These are phyloP conservation scores for Aquanectria penicillioides DNA, from an alignment of 2,329 filamentous ascomycete genomes.

Conservation along the genomic window DNA sequence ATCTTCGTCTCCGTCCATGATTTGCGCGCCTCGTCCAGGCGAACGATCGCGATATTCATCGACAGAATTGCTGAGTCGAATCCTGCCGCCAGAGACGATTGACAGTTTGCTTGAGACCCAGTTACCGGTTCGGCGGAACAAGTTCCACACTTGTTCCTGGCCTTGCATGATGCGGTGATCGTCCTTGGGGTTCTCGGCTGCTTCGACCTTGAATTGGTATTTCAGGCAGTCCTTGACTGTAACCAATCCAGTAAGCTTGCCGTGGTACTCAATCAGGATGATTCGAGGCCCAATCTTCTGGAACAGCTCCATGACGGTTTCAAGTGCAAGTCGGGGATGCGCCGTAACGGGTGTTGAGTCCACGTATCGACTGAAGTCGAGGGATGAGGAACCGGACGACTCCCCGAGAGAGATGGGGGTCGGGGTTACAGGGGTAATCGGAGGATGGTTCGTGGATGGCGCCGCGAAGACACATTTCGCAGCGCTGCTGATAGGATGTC, in stretches of 20 bases:
- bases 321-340: slow-evolving; percentile 88
- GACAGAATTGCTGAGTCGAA: slow-evolving; percentile 58
- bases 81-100: slow-evolving; percentile 64
- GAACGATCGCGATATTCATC: slow-evolving; percentile 47
- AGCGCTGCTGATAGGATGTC: slow-evolving; percentile 71
- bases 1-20: slow-evolving; percentile 56
- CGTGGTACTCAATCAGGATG: slow-evolving; percentile 91
- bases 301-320: slow-evolving; percentile 98
- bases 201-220: slow-evolving; percentile 96
- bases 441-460: slow-evolving; percentile 44
- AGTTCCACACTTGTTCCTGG: slow-evolving; percentile 73
- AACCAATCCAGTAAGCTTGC: slow-evolving; percentile 83
- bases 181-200: slow-evolving; percentile 76
- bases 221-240: slow-evolving; percentile 98
- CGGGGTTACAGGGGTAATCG: slow-evolving; percentile 48
- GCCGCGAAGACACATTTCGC: slow-evolving; percentile 80
- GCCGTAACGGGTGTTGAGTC: slow-evolving; percentile 90
- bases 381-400: slow-evolving; percentile 54
- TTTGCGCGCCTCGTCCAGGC: slow-evolving; percentile 57
- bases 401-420: slow-evolving; percentile 21
- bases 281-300: slow-evolving; percentile 96
- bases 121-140: slow-evolving; percentile 61
- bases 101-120: slow-evolving; percentile 70
- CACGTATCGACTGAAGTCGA: slow-evolving; percentile 89
- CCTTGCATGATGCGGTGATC: slow-evolving; percentile 64